phyloP scores from a whole-genome alignment of 768 basidiomycete genomes.

The Pulveroboletus sp. region DNA sequence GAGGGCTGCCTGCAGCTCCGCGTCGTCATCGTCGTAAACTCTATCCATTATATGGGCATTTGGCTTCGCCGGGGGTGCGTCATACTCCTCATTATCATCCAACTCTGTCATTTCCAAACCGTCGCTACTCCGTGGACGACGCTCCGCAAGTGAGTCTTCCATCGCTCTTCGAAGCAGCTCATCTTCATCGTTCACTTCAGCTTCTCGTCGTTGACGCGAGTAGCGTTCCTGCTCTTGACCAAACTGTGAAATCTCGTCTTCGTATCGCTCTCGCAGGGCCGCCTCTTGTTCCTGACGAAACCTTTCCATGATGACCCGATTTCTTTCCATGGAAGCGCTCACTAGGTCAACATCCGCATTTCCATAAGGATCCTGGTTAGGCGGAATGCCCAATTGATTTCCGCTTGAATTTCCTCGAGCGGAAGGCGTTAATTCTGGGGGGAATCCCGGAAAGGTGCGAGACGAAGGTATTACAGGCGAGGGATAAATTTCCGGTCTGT shows the following conservation, averaged over 20 bases:
- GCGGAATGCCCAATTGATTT: slow-evolving; percentile 20
- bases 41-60: slow-evolving; percentile 27
- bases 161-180: slow-evolving; percentile 49
- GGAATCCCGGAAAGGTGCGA: slow-evolving; percentile 28
- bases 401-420: slow-evolving; percentile 15
- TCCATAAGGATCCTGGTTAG: slow-evolving; percentile 29
- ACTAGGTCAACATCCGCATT: slow-evolving; percentile 49
- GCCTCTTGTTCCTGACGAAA: slow-evolving; percentile 67
- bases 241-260: slow-evolving; percentile 35
- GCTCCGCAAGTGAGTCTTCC: slow-evolving; percentile 24
- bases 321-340: slow-evolving; percentile 65
- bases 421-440: slow-evolving; percentile 3
- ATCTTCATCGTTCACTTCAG: slow-evolving; percentile 47
- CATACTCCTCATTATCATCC: slow-evolving; percentile 25
- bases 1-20: slow-evolving; percentile 83
- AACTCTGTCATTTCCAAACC: slow-evolving; percentile 18
- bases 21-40: slow-evolving; percentile 85
- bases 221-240: slow-evolving; percentile 10
- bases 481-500: slow-evolving; percentile 14
- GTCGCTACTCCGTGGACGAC: slow-evolving; percentile 16
- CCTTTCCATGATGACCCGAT: slow-evolving; percentile 55
- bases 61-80: background rate
- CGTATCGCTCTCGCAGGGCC: slow-evolving; percentile 60
- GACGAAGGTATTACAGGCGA: slow-evolving; percentile 26
- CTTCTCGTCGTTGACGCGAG: slow-evolving; percentile 4